Evolutionary conservation across 257 asterid genomes (phyloP), one percentile per base, ranked within the genome.

Genomic region (Primulina tabacum): DNA sequence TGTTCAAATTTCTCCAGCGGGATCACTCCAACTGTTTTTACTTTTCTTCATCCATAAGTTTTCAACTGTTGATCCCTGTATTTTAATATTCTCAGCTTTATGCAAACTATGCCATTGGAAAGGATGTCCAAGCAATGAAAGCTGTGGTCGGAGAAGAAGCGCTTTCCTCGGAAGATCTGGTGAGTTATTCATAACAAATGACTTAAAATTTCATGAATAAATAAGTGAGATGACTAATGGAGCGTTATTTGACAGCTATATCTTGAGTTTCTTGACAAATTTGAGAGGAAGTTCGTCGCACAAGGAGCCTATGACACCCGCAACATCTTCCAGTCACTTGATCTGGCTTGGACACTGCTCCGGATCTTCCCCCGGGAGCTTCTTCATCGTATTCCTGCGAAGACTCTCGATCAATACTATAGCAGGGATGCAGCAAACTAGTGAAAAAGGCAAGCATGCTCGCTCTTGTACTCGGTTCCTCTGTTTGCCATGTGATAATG

Each of bases 261-360:
- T 69, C 87, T 89, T 0, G 96, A 89, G 74, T 89, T 89, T 80
- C 92, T 89, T 4, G 96, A 89, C 76, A 89, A 89, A 76, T 89
- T 89, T 6, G 96, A 89, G 92, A 83, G 87, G 92, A 91, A 86
- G 74, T 89, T 86, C 67, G 96, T 89, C 12, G 56, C 89, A 34
- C 96, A 86, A 81, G 92, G 93, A 52, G 96, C 96, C 28, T 89
- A 89, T 40, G 96, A 89, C 86, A 89, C 96, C 68, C 96, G 96
- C 73, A 89, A 89, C 87, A 83, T 87, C 80, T 87, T 84, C 86
- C 99, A 94, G 81, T 94, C 99, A 0, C 98, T 94, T 6, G 99
- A 94, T 81, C 70, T 94, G 79, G 98, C 99, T 3, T 94, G 99
- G 99, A 94, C 99, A 6, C 88, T 94, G 74, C 97, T 94, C 73